Percentiles rank a stretch among this genome's conserved stretches.
phyloP scores from a whole-genome alignment of 1,284 basidiomycete genomes.

The Ceratobasidium sp. region DNA sequence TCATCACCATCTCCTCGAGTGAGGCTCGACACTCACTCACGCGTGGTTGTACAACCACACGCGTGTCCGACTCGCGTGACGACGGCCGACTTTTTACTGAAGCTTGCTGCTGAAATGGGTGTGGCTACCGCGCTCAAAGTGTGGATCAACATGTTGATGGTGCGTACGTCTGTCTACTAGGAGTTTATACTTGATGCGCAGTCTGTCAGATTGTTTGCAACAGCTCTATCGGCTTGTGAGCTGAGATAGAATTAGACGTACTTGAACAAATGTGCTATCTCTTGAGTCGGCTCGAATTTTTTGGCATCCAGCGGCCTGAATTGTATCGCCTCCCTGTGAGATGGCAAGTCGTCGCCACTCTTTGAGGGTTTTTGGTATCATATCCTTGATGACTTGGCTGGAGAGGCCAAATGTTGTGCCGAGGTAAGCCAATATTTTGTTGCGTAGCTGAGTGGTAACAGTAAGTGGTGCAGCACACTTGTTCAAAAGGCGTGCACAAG shows the following conservation, averaged over 20 bases:
- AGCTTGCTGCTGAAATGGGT: no score
- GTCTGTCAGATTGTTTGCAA: no score
- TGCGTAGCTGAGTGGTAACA: background rate
- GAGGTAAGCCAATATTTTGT: background rate
- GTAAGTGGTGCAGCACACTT: background rate
- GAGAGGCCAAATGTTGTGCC: background rate
- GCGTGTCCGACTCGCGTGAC: no score
- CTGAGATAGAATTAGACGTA: background rate
- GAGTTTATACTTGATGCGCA: no score
- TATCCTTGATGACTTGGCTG: background rate
- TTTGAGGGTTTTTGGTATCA: background rate
- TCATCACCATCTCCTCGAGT: no score
- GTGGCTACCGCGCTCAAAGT: no score
- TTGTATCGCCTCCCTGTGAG: background rate
- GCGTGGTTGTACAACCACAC: no score
- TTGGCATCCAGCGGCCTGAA: background rate
- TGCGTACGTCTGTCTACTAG: no score
- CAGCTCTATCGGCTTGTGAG: no score
- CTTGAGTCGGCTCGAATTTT: background rate
- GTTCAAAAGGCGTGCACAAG: background rate
- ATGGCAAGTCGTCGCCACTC: background rate
- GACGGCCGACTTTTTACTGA: no score
- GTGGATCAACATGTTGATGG: no score
- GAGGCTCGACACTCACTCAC: no score
- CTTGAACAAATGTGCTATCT: slow-evolving; percentile 1